Percentiles rank a stretch among this genome's conserved stretches.
Evolutionary conservation across 2,329 filamentous ascomycete genomes (phyloP).

Genomic region (Ophiostoma montium): DNA sequence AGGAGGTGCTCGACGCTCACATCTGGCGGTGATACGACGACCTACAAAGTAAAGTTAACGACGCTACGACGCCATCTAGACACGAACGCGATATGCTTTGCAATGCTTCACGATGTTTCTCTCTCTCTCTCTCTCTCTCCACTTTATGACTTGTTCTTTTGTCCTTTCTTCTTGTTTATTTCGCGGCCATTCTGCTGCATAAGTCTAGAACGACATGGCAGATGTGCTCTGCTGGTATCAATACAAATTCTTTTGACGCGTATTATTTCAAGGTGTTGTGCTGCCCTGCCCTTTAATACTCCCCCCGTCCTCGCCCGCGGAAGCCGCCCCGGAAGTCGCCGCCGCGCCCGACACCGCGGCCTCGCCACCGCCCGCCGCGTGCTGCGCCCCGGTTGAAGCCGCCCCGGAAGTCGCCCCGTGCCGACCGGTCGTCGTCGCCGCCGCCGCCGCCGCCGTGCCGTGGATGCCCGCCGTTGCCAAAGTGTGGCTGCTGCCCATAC

Average conservation of each 20-base stretch:
- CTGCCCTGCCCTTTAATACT: not conserved
- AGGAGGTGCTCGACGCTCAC: conserved; percentile 28
- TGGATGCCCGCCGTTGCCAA: conserved; percentile 19
- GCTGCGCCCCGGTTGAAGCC: conserved; percentile 18
- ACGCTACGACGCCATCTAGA: conserved; percentile 8
- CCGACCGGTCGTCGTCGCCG: conserved; percentile 4
- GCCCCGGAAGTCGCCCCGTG: conserved; percentile 3
- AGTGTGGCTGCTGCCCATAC: not conserved
- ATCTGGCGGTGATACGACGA: conserved; percentile 28
- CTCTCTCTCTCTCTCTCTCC: not conserved
- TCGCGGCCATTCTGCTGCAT: too few species aligned
- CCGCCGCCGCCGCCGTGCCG: conserved; percentile 10
- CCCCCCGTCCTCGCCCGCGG: conserved; percentile 14
- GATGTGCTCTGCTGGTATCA: too few species aligned
- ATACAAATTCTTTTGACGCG: not conserved
- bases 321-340: conserved; percentile 17
- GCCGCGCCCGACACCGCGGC: conserved; percentile 17
- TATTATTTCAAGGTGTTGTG: too few species aligned
- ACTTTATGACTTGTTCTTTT: not conserved
- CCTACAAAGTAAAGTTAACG: conserved; percentile 1
- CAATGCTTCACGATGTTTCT: too few species aligned
- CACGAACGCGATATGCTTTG: not conserved
- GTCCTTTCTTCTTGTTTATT: not conserved
- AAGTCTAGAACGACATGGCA: too few species aligned
- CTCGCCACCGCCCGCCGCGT: conserved; percentile 22